These are phyloP conservation scores for Filosporella fistucella DNA, from an alignment of 495 filamentous ascomycete species.

Conservation along the genomic window DNA sequence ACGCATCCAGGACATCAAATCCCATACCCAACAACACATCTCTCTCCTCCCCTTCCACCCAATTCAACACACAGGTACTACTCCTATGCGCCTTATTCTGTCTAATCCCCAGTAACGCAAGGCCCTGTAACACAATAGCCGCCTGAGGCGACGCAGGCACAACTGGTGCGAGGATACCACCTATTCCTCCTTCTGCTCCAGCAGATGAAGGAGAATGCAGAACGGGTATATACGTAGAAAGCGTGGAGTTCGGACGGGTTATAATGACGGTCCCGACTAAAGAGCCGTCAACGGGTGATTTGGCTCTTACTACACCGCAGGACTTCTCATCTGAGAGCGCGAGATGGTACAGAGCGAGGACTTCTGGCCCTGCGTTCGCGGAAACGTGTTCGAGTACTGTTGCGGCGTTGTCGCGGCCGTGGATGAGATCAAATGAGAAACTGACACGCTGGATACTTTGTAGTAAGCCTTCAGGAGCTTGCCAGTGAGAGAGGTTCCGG, in stretches of 20 bases:
- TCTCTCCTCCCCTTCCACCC: slow-evolving; percentile 21
- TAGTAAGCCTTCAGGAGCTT: slow-evolving; percentile 66
- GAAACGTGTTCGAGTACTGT: slow-evolving; percentile 71
- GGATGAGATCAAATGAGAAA: slow-evolving; percentile 72
- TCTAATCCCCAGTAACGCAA: slow-evolving; percentile 75
- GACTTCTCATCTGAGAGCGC: slow-evolving; percentile 67
- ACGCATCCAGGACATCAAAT: slow-evolving; percentile 25
- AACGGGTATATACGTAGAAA: slow-evolving; percentile 67
- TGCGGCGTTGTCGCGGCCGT: slow-evolving; percentile 72
- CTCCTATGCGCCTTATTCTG: slow-evolving; percentile 61
- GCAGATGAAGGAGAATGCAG: slow-evolving; percentile 29
- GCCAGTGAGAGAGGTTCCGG: slow-evolving; percentile 66
- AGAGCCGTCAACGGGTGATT: slow-evolving; percentile 58
- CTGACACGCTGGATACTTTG: slow-evolving; percentile 65
- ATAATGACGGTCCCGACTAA: slow-evolving; percentile 81
- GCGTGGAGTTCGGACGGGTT: slow-evolving; percentile 60
- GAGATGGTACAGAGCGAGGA: slow-evolving; percentile 76
- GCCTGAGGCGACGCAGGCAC: slow-evolving; percentile 60
- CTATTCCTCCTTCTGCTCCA: slow-evolving; percentile 29
- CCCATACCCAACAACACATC: slow-evolving; percentile 24
- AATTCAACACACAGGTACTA: slow-evolving; percentile 19
- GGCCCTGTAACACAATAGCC: slow-evolving; percentile 66
- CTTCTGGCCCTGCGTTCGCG: slow-evolving; percentile 70
- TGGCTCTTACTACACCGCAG: slow-evolving; percentile 81
- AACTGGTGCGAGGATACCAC: slow-evolving; percentile 78